Evolutionary conservation across 2,329 filamentous ascomycete genomes (phyloP), one percentile per base, ranked within the genome.

Genomic region (Diaporthe caulivora): DNA sequence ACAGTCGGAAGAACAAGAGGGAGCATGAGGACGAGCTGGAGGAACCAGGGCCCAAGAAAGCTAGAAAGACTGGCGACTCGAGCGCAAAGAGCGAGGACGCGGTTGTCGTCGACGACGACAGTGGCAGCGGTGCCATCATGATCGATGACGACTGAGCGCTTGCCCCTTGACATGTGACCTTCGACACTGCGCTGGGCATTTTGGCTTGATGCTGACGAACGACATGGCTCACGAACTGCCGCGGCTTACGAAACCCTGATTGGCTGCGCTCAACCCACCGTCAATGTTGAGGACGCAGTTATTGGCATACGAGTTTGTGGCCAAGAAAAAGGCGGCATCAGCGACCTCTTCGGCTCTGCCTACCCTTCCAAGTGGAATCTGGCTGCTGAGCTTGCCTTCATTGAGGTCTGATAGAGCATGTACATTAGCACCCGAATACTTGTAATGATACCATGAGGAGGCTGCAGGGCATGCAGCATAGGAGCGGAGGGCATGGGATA

Each of bases 251-350:
- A 67, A 51, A 40, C 44, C 44, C 31, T 67, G 62, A 29, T 37
- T 51, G 78, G 82, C 83, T 67, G 93, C 93, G 81, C 93, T 95
- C 77, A 97, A 82, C 1, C 95, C 95, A 21, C 95, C 95, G 82
- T 97, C 95, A 37, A 98, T 86, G 81, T 95, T 97, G 68, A 98
- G 86, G 67, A 95, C 88, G 81, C 94, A 97, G 77, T 97, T 97
- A 81, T 96, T 96, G 72, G 94, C 93, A 83, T 96, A 98, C 75
- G 89, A 85, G 81, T 97, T 97, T 60, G 88, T 87, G 40, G 90
- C 92, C 21, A 97, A 87, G 81, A 97, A 97, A 37, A 92, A 80
- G 60, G 93, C 94, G 71, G 95, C 94, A 79, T 95, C 91, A n/a
- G 95, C 94, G 42, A 97, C 90, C 81, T 97, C 95, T 34, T 89